Conservation (phyloP, 345 rosid genomes). For the Citrus medica region DNA sequence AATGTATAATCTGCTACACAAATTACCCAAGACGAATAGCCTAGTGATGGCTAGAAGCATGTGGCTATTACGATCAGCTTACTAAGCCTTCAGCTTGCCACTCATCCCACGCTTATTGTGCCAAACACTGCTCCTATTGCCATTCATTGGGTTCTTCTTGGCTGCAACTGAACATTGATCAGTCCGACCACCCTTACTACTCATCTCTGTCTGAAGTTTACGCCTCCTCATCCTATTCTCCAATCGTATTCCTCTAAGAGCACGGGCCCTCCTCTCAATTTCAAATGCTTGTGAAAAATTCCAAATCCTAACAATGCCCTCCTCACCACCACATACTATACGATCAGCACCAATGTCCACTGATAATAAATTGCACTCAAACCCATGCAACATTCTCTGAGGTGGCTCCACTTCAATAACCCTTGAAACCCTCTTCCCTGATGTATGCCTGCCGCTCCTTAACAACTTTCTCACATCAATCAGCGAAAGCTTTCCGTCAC, state of each 20-base stretch:
- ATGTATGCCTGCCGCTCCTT: slow-evolving; percentile 33
- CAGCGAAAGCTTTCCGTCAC: slow-evolving; percentile 77
- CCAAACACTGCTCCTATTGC: slow-evolving; percentile 56
- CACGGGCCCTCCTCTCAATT: slow-evolving; percentile 57
- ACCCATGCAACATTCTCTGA: slow-evolving; percentile 90
- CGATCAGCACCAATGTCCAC: slow-evolving; percentile 84
- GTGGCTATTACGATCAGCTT: neutral
- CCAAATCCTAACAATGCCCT: slow-evolving; percentile 82
- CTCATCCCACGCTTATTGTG: slow-evolving; percentile 57
- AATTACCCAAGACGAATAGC: neutral
- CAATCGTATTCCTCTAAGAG: slow-evolving; percentile 58
- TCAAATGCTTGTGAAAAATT: slow-evolving; percentile 84
- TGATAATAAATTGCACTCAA: slow-evolving; percentile 64
- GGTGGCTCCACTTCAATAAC: slow-evolving; percentile 62
- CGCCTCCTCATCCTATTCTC: slow-evolving; percentile 85
- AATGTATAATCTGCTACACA: slow-evolving; percentile 2
- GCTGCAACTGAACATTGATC: slow-evolving; percentile 79
- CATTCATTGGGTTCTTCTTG: slow-evolving; percentile 60
- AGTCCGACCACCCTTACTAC: slow-evolving; percentile 42
- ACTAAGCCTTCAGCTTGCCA: slow-evolving; percentile 66
- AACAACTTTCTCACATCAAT: slow-evolving; percentile 79
- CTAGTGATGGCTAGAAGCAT: slow-evolving; percentile 4
- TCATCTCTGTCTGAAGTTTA: slow-evolving; percentile 66
- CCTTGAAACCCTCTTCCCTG: slow-evolving; percentile 36
- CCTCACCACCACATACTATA: slow-evolving; percentile 88